Base-by-base conservation (phyloP, 2,329 filamentous ascomycete genomes). In the Fusarium phyllophilum region DNA sequence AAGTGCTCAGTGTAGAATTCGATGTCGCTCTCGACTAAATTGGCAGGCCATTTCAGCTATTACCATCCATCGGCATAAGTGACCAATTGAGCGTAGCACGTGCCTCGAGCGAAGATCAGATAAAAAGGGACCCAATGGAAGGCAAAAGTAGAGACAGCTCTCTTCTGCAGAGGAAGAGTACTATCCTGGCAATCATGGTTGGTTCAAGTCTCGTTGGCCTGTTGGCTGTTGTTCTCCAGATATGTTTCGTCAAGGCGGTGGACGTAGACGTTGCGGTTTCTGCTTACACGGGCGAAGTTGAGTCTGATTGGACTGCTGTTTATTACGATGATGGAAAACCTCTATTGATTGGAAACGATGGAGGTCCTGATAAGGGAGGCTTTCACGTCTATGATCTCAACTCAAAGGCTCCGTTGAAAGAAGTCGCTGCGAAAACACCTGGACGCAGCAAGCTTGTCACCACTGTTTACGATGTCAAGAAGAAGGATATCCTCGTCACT, bases 371-470 rank as follows among this genome's bases (percentile, higher is more conserved):
- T 26, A 82, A 80, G 8, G 85, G 85, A 17, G 85, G 85, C 0
- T 82, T 86, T 39, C 84, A 80, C 51, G 77, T 80, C 15, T 86
- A 81, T 70, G 69, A 76, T 14, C 70, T 85, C 39, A 73, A 79
- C 48, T 77, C 75, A 33, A 72, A 78, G 45, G 75, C 77, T 10
- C 75, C 78, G 9, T 70, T 86, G 15, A 55, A 73, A 5, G 81
- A 84, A 63, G 74, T 81, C 14, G 68, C 73, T 7, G 77, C 81
- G 29, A 72, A 79, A 44, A 78, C 78, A 29, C 82, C 84, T 3
- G 85, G 85, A 8, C 82, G 85, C 34, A 86, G 84, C n/a, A 86
- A 86, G 73, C 79, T 86, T 12, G 79, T 86, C 18, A 80, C 82
- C 15, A 80, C 83, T 0, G 75, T 84, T 3, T 81, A 86, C 62